A percentile compares a stretch with the other conserved stretches of the same genome.
These are phyloP conservation scores for Raddia guianensis DNA, from an alignment of 176 grass and related monocot species.

Conservation along the genomic window DNA sequence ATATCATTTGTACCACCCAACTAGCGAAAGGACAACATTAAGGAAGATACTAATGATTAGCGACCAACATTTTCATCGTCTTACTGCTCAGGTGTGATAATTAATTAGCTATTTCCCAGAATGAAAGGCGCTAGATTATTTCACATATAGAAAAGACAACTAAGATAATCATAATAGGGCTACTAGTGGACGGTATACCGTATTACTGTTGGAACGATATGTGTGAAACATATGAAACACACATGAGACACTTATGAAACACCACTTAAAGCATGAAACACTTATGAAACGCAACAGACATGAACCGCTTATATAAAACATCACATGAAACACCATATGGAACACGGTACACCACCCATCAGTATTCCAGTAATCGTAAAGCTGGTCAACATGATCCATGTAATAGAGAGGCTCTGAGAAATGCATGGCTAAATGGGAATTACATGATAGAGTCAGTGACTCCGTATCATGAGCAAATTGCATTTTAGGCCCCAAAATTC, in stretches of 20 bases:
- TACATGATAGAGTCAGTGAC: not conserved
- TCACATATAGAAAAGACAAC: not conserved
- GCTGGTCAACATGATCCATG: slow-evolving; percentile 5
- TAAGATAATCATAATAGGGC: not conserved
- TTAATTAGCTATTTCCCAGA: not conserved
- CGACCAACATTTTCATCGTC: not conserved
- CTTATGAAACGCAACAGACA: too few relatives aligned
- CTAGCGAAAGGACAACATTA: not conserved
- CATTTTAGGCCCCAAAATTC: not conserved
- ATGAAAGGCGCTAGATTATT: not conserved
- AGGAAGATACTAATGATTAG: not conserved
- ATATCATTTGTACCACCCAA: not conserved
- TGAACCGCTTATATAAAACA: too few relatives aligned
- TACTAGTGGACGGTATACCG: too few relatives aligned
- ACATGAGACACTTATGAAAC: too few relatives aligned
- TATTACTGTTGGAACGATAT: too few relatives aligned
- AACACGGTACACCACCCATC: too few relatives aligned
- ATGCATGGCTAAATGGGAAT: not conserved
- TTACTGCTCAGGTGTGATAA: slow-evolving; percentile 2
- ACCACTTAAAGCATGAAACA: too few relatives aligned
- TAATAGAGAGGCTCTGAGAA: not conserved
- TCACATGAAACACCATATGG: too few relatives aligned
- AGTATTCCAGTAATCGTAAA: not conserved
- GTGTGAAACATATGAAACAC: too few relatives aligned
- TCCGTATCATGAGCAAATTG: not conserved